Conservation (phyloP, 345 rosid species). For the Lumnitzera littorea region DNA sequence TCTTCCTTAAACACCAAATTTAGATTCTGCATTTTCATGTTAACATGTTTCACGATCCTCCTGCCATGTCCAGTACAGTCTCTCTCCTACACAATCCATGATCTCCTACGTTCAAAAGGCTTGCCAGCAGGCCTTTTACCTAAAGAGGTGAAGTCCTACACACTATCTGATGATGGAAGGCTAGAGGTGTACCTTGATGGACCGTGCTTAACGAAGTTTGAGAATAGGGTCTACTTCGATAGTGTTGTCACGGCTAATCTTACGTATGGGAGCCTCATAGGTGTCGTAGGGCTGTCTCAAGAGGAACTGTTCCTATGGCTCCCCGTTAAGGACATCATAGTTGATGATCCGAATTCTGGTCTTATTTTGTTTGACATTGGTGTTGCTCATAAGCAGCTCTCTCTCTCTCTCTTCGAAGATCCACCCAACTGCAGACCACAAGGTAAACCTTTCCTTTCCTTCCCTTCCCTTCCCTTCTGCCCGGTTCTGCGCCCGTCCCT, state of each 20-base stretch:
- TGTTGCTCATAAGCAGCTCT: conserved; percentile 72
- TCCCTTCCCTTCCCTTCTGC: too few relatives aligned
- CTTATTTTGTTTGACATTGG: conserved; percentile 75
- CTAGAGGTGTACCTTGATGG: conserved; percentile 55
- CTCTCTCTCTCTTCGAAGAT: conserved; percentile 80
- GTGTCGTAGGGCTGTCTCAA: conserved; percentile 65
- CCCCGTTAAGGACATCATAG: conserved; percentile 70
- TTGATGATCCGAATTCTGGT: conserved; percentile 75
- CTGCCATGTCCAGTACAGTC: not conserved
- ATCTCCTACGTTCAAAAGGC: conserved; percentile 65
- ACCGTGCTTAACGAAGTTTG: conserved; percentile 74
- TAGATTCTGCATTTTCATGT: too few relatives aligned
- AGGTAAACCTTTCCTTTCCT: conserved; percentile 17
- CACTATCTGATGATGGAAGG: conserved; percentile 38
- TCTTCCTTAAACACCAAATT: too few relatives aligned
- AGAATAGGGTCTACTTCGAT: conserved; percentile 60
- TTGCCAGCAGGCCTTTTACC: conserved; percentile 85
- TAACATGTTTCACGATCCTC: too few relatives aligned
- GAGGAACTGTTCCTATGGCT: conserved; percentile 88
- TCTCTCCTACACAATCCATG: conserved; percentile 33
- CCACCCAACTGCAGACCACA: conserved; percentile 75
- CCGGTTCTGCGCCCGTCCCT: too few relatives aligned
- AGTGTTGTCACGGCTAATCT: conserved; percentile 69
- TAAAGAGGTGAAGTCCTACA: conserved; percentile 46
- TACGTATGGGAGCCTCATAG: conserved; percentile 76